These are phyloP conservation scores for Plasmodium inui DNA, from an alignment of 169 alveolate species.

Conservation along the genomic window DNA sequence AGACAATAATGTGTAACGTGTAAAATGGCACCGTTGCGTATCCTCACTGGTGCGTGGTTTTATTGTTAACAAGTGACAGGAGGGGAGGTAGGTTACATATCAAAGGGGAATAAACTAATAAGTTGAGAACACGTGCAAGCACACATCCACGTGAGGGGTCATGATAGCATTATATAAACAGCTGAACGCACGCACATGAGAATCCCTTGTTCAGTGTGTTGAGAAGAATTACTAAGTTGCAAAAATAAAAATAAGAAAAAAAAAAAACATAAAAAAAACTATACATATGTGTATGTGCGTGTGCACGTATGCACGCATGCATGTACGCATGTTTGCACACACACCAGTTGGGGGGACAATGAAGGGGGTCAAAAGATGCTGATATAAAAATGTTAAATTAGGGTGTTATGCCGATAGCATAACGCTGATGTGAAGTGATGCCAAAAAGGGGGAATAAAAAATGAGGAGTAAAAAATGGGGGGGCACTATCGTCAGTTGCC, in stretches of 20 bases:
- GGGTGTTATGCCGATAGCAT: neutral
- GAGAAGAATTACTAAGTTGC: slow-evolving; percentile 10
- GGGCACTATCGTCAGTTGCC: neutral
- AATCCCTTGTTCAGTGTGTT: neutral
- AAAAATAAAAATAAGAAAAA: neutral
- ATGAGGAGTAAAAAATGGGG: neutral
- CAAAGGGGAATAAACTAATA: neutral
- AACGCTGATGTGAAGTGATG: neutral
- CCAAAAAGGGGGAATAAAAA: neutral
- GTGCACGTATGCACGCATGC: neutral
- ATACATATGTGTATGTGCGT: neutral
- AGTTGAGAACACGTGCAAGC: neutral
- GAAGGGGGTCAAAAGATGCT: neutral
- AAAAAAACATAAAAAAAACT: neutral
- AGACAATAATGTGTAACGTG: neutral
- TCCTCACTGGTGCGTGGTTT: neutral
- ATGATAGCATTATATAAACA: slow-evolving; percentile 6
- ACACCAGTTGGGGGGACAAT: neutral
- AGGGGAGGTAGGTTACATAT: neutral
- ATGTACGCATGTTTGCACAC: slow-evolving; percentile 4
- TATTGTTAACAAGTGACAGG: neutral
- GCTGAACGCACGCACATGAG: neutral
- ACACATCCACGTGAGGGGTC: neutral
- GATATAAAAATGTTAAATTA: slow-evolving; percentile 3
- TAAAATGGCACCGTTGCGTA: neutral